Conservation (phyloP, 2,329 filamentous ascomycete species). For the Nigrograna mackinnonii region DNA sequence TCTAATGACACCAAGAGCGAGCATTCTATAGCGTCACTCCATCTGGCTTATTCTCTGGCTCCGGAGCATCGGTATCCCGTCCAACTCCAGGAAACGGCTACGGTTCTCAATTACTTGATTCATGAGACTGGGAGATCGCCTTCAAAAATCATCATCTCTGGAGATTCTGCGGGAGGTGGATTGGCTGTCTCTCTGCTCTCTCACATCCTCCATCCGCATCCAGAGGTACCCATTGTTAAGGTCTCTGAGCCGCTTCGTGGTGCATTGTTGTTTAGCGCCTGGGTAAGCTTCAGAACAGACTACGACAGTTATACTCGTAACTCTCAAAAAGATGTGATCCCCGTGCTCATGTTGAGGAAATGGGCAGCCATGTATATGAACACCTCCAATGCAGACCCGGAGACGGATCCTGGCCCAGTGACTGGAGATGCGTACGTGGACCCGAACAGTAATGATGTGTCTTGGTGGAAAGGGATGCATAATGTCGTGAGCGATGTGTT, state of each 20-base stretch:
- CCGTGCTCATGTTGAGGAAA: background rate
- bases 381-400: constrained; percentile 2
- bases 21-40: constrained; percentile 16
- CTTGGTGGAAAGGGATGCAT: constrained; percentile 7
- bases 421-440: constrained; percentile 7
- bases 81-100: constrained; percentile 21
- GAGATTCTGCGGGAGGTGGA: constrained; percentile 24
- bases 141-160: constrained; percentile 15
- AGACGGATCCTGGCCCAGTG: constrained; percentile 5
- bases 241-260: constrained; percentile 10
- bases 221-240: constrained; percentile 14
- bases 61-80: constrained; percentile 23
- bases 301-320: constrained; percentile 4
- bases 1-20: constrained; percentile 7
- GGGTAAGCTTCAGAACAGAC: constrained; percentile 7
- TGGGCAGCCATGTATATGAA: constrained; percentile 10
- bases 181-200: constrained; percentile 22
- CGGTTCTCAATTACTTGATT: constrained; percentile 19
- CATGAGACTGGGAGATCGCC: constrained; percentile 10
- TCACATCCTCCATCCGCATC: constrained; percentile 26
- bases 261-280: constrained; percentile 5
- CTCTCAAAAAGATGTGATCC: constrained; percentile 5
- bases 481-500: constrained; percentile 4
- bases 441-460: background rate
- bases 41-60: constrained; percentile 22